Evolutionary conservation across 164 flowering plant genomes (phyloP), one percentile per base, ranked within the genome.

Genomic region (Piper longum): DNA sequence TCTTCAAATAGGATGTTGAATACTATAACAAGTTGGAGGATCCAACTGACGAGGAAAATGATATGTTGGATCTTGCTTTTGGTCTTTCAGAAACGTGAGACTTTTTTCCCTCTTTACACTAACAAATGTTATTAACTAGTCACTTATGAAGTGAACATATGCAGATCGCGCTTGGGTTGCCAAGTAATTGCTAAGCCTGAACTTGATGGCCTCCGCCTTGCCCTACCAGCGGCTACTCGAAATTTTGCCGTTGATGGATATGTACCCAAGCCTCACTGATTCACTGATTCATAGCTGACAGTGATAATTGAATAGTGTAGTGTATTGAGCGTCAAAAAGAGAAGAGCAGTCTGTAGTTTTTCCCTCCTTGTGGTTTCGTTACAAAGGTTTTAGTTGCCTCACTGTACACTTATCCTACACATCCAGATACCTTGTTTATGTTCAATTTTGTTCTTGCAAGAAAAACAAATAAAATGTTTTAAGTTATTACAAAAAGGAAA

Each of bases 211-310:
- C 67, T 90, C 43, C 88, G 95, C 39, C 67, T 88, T 67, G 97
- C 89, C 4, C 65, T 88, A 51, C 97, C 96, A 26, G 75, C 81
- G 16, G 95, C 97, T 66, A 66, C 67, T 4, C 73, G 96, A 60
- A 92, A 92, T 71, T 89, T 89, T 75, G 96, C 96, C 8, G 97
- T 92, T 66, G 98, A 92, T 67, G 95, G 97, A 40, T 83, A 64
- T 72, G 82, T 86, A 59, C 91, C 98, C 43, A 92, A 92, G 70
- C 97, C 95, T 40, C 96, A 86, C 64, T 86, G 75, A 72, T 70
- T 40, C 96, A 86, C 64, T 86, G 75, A 72, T 70, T 44, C 52
- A 9, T 48, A 8, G 14, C 0, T 48, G 3, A 14, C 3, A 48
- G 14, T 9, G 14, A 9, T 48, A 9, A 48, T 48, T 48, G 3